phyloP scores from a whole-genome alignment of 2,329 filamentous ascomycete species.

The Fusarium avenaceum region DNA sequence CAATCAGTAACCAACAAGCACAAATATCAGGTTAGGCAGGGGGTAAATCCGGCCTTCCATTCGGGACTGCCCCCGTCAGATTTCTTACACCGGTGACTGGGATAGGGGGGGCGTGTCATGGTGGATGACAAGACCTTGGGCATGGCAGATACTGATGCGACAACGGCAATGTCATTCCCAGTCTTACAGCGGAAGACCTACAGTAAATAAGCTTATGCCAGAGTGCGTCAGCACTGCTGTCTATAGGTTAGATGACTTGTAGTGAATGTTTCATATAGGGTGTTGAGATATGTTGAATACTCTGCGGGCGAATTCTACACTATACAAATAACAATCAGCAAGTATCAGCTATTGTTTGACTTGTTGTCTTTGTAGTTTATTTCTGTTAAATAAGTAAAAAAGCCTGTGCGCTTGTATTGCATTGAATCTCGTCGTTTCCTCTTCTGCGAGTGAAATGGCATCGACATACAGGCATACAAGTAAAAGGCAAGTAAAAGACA shows the following conservation, averaged over 20 bases:
- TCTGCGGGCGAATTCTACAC: too few species aligned
- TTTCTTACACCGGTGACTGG: slow-evolving; percentile 8
- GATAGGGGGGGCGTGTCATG: slow-evolving; percentile 14
- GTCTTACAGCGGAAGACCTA: slow-evolving; percentile 2
- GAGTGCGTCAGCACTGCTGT: background rate
- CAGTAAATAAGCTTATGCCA: background rate
- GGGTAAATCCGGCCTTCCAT: background rate
- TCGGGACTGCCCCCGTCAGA: slow-evolving; percentile 14
- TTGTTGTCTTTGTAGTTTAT: too few species aligned
- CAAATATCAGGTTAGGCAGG: background rate
- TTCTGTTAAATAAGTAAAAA: too few species aligned
- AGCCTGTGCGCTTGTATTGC: too few species aligned
- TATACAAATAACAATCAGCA: background rate
- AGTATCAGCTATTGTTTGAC: too few species aligned
- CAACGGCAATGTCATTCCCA: slow-evolving; percentile 6
- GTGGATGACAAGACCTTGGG: slow-evolving; percentile 7
- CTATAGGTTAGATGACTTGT: slow-evolving; percentile 8
- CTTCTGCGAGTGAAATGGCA: too few species aligned
- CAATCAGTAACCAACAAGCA: slow-evolving; percentile 14
- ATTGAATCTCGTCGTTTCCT: too few species aligned
- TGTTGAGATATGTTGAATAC: background rate
- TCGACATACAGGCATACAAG: too few species aligned
- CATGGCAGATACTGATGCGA: background rate
- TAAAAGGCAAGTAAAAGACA: too few species aligned
- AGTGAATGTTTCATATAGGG: background rate